phyloP scores from a whole-genome alignment of 768 basidiomycete genomes.

The Podaxis carcinomalis region DNA sequence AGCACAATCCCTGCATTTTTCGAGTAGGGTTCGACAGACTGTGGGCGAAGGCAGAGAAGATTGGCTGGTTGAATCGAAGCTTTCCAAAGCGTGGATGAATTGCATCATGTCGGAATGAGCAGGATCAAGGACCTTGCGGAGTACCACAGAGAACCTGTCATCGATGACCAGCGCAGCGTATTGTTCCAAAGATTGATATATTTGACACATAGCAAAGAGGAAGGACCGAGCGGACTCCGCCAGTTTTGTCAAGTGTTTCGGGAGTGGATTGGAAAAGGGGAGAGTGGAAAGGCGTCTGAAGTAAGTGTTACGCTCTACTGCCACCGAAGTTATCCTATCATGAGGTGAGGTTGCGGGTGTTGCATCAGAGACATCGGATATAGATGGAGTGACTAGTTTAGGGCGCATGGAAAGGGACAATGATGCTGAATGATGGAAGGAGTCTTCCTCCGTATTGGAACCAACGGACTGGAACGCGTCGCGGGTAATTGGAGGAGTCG shows the following conservation, averaged over 20 bases:
- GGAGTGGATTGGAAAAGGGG: constrained; percentile 64
- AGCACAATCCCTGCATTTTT: constrained; percentile 81
- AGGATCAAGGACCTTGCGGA: constrained; percentile 83
- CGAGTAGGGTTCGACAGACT: constrained; percentile 74
- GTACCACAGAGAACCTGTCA: constrained; percentile 74
- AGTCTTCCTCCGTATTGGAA: neutral
- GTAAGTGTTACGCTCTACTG: constrained; percentile 85
- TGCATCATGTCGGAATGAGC: constrained; percentile 77
- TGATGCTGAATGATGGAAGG: constrained; percentile 24
- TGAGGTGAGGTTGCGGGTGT: constrained; percentile 9
- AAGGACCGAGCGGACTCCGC: constrained; percentile 91
- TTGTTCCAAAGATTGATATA: constrained; percentile 85
- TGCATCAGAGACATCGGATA: constrained; percentile 38
- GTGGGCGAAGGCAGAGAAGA: constrained; percentile 62
- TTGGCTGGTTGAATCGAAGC: constrained; percentile 80
- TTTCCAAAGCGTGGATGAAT: constrained; percentile 85
- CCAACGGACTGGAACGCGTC: neutral
- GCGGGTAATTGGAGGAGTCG: neutral
- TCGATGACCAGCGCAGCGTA: constrained; percentile 81
- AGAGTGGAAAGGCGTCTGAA: constrained; percentile 88
- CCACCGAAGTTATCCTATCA: constrained; percentile 46
- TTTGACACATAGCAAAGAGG: constrained; percentile 87
- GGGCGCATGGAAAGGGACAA: constrained; percentile 21
- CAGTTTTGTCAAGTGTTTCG: constrained; percentile 61
- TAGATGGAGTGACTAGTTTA: constrained; percentile 14